A percentile compares a stretch with the other conserved stretches of the same genome.
Evolutionary conservation across 1,139 yeast species (phyloP).

Genomic region (Wickerhamomyces sp.): DNA sequence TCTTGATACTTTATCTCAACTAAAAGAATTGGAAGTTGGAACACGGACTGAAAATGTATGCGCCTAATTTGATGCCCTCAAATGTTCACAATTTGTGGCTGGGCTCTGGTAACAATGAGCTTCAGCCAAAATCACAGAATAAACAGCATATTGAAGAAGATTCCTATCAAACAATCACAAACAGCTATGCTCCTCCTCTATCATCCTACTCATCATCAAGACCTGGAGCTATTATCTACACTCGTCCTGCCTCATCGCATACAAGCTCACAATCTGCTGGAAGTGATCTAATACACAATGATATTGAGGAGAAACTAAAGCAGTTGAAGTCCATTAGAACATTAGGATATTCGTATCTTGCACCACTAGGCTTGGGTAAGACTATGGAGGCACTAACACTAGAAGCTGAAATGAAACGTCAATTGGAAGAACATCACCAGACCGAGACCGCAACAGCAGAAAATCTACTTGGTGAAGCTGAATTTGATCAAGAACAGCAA

Average conservation of each 20-base stretch:
- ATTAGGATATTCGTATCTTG: conserved; percentile 45
- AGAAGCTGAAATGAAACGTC: conserved; percentile 25
- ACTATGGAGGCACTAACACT: conserved; percentile 45
- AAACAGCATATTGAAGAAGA: conserved; percentile 1
- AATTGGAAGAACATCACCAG: conserved; percentile 28
- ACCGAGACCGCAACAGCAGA: conserved; percentile 24
- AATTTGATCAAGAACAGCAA: conserved; percentile 7
- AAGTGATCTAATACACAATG: conserved; percentile 6
- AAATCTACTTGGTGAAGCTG: conserved; percentile 28
- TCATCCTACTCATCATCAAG: conserved; percentile 48
- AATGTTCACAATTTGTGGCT: conserved; percentile 42
- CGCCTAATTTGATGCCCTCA: conserved; percentile 42
- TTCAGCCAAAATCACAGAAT: background rate
- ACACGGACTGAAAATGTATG: conserved; percentile 31
- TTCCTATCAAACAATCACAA: conserved; percentile 12
- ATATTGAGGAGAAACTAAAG: conserved; percentile 34
- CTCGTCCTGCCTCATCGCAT: conserved; percentile 2
- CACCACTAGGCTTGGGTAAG: conserved; percentile 53
- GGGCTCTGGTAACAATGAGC: conserved; percentile 1
- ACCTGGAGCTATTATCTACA: conserved; percentile 37
- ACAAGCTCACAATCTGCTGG: conserved; percentile 7
- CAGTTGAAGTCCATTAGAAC: conserved; percentile 40
- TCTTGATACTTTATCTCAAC: too few species aligned
- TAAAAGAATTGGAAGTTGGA: background rate
- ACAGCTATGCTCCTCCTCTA: conserved; percentile 46